A percentile compares a stretch with the other conserved stretches of the same genome.
These are phyloP conservation scores for Colletotrichum endophyticum DNA, from an alignment of 2,329 filamentous ascomycete genomes.

Conservation along the genomic window DNA sequence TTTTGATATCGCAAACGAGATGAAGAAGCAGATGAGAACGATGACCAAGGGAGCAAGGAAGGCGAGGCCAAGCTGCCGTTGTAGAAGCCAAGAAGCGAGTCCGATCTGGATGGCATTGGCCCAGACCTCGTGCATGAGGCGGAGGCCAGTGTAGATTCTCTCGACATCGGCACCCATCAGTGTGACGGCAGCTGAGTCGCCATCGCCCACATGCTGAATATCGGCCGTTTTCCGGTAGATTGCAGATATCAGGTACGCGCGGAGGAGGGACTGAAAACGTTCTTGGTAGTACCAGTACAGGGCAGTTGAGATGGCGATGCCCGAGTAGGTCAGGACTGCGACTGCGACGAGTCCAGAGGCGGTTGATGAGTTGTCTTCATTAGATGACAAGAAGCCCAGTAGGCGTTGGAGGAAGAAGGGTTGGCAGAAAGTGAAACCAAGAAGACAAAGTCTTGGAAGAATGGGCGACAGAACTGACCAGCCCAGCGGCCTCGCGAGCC, in stretches of 20 bases:
- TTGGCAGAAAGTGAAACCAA: not conserved
- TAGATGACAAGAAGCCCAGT: not conserved
- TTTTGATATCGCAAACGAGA: constrained; percentile 19
- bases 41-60: constrained; percentile 52
- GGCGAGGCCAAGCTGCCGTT: constrained; percentile 49
- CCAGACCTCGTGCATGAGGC: constrained; percentile 46
- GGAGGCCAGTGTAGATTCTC: constrained; percentile 38
- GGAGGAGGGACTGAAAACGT: constrained; percentile 32
- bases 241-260: constrained; percentile 34
- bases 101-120: constrained; percentile 43
- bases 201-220: constrained; percentile 20
- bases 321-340: constrained; percentile 40
- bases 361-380: not conserved
- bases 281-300: constrained; percentile 43
- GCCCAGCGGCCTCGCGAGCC: not conserved
- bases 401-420: not conserved
- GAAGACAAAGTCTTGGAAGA: not conserved
- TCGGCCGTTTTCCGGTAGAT: constrained; percentile 38
- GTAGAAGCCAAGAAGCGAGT: constrained; percentile 50
- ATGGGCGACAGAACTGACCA: not conserved
- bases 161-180: constrained; percentile 55
- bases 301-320: constrained; percentile 43
- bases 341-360: constrained; percentile 46
- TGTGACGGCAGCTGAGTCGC: constrained; percentile 45
- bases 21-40: constrained; percentile 32